Conservation (phyloP, 2,329 filamentous ascomycete species). For the Helicocarpus griseus region DNA sequence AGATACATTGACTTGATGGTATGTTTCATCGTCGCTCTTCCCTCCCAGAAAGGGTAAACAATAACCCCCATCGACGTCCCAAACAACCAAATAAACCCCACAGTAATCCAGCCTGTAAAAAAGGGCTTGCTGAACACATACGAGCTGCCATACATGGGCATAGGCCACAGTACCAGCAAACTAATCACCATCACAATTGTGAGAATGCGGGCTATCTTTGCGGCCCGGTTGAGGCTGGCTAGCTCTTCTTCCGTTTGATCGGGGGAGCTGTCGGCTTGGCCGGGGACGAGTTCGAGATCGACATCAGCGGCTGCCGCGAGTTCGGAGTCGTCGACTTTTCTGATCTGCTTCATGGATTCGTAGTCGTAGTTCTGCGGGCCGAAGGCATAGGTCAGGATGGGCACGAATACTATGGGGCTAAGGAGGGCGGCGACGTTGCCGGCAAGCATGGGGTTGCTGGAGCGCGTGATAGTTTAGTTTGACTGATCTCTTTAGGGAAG, state of each 20-base stretch:
- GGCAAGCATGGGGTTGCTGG: constrained; percentile 66
- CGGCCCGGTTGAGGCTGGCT: constrained; percentile 44
- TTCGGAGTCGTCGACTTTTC: constrained; percentile 68
- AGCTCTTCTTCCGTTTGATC: constrained; percentile 36
- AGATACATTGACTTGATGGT: constrained; percentile 53
- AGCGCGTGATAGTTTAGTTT: background rate
- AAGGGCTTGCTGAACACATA: constrained; percentile 78
- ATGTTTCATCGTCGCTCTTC: constrained; percentile 54
- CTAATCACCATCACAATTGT: constrained; percentile 58
- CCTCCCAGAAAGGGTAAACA: constrained; percentile 72
- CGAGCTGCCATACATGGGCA: constrained; percentile 75
- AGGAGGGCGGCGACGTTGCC: constrained; percentile 78
- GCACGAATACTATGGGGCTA: constrained; percentile 64
- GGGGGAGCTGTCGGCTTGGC: constrained; percentile 32
- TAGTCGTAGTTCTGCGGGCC: constrained; percentile 76
- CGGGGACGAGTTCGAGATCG: constrained; percentile 56
- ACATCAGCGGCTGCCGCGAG: constrained; percentile 53
- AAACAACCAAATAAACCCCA: constrained; percentile 74
- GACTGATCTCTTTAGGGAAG: background rate
- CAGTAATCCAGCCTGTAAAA: constrained; percentile 71
- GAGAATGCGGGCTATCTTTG: constrained; percentile 45
- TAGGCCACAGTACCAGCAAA: constrained; percentile 77
- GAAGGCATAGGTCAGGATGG: constrained; percentile 62
- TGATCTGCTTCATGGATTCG: constrained; percentile 70
- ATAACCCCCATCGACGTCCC: constrained; percentile 63